Evolutionary conservation across 352 stramenopile species (phyloP), one percentile per base, ranked within the genome.

Genomic region (Globisporangium carolinianum): DNA sequence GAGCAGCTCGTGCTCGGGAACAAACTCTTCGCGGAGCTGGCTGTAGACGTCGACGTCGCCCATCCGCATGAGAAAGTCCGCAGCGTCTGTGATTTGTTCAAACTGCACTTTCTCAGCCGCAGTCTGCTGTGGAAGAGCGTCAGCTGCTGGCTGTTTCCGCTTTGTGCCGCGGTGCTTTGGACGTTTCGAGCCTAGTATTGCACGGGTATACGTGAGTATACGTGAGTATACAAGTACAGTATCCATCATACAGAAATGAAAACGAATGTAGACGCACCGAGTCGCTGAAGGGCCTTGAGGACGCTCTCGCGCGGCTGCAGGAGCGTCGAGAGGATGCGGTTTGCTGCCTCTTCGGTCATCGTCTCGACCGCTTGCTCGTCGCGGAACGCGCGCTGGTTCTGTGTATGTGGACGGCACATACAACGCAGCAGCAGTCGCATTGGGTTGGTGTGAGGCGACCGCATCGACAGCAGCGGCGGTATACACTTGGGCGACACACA

Each of bases 31-130:
- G 43, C 84, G 88, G 35, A 88, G 87, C 51, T 89, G 76, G 45
- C 71, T 80, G 60, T 94, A 94, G 2, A 91, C 79, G 14, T 94
- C 84, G 38, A 88, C 78, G 46, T 92, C 76, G 42, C 84, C 84
- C 36, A 67, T 69, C 9, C 82, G 77, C 76, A 94, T 78, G 35
- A 94, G 65, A 56, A 83, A 92, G 54, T 92, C 84, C 0, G 84
- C 81, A 0, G 83, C 84, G 46, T 94, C 82, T 0, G 80, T 94
- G 51, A 94, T 63, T 58, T 86, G 72, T 9, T 92, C 67, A 48
- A 94, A 94, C 66, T 89, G 78, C 64, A 69, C 60, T 67, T 91
- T 90, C 68, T 92, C 76, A 52, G 91, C 76, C 3, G 62, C 6
- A 0, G 80, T 89, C 56, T 89, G 82, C 9, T 55, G 56, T 5